These are phyloP conservation scores for Naganishia liquefaciens DNA, from an alignment of 1,284 basidiomycete genomes.

Conservation along the genomic window DNA sequence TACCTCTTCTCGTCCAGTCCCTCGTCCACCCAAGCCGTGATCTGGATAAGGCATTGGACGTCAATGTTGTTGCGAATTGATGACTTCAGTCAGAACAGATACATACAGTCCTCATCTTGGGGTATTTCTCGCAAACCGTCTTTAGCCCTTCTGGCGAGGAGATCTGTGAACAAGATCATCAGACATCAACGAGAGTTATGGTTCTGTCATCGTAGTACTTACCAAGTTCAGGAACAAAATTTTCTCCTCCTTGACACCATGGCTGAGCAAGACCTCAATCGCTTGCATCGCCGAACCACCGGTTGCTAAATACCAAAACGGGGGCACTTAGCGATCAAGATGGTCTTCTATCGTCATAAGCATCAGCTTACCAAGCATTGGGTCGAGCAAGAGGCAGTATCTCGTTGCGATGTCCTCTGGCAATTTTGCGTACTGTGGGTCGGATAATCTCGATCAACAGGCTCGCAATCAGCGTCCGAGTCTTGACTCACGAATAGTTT, in stretches of 20 bases:
- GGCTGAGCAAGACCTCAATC: constrained; percentile 86
- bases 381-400: constrained; percentile 92
- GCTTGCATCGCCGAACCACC: constrained; percentile 98
- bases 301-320: constrained; percentile 64
- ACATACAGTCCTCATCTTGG: constrained; percentile 76
- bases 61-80: not conserved
- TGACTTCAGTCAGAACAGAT: not conserved
- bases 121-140: constrained; percentile 77
- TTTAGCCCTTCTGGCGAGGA: constrained; percentile 88
- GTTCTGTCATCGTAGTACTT: constrained; percentile 35
- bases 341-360: constrained; percentile 1
- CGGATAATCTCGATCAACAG: not conserved
- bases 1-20: constrained; percentile 72
- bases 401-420: constrained; percentile 88
- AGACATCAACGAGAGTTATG: not conserved
- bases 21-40: constrained; percentile 96
- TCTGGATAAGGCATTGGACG: constrained; percentile 50
- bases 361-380: constrained; percentile 79
- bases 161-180: constrained; percentile 60
- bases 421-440: constrained; percentile 65
- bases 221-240: constrained; percentile 98
- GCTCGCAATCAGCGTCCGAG: not conserved
- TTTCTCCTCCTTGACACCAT: constrained; percentile 74
- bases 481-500: constrained; percentile 67
- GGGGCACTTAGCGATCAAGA: not conserved